phyloP scores from a whole-genome alignment of 169 alveolate species.

The Gregarina niphandrodes region DNA sequence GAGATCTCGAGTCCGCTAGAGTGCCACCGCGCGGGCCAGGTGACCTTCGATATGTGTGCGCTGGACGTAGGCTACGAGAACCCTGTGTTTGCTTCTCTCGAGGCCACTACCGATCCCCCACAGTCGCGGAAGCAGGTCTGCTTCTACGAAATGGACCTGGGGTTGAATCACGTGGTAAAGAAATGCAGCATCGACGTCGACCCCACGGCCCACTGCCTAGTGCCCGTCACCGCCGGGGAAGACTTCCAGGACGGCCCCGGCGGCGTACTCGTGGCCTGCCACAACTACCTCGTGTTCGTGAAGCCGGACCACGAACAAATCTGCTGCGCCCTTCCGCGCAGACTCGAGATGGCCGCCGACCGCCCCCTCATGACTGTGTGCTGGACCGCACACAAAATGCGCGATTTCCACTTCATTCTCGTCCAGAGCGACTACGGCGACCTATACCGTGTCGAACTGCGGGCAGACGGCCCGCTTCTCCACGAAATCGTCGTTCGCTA shows the following conservation, averaged over 20 bases:
- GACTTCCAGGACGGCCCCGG: constrained; percentile 76
- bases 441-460: constrained; percentile 41
- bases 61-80: constrained; percentile 60
- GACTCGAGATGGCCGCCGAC: constrained; percentile 61
- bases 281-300: constrained; percentile 66
- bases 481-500: constrained; percentile 56
- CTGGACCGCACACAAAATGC: constrained; percentile 64
- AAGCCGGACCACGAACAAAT: constrained; percentile 68
- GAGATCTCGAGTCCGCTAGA: constrained; percentile 51
- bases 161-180: constrained; percentile 87
- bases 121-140: constrained; percentile 55
- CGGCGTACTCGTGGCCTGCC: constrained; percentile 86
- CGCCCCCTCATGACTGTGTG: constrained; percentile 45
- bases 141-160: constrained; percentile 94
- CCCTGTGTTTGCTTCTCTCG: constrained; percentile 89
- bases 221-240: constrained; percentile 1
- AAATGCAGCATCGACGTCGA: constrained; percentile 31
- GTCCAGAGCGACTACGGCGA: constrained; percentile 85
- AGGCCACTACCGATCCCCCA: constrained; percentile 47
- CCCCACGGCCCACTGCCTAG: constrained; percentile 8
- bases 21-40: constrained; percentile 30
- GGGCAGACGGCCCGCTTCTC: constrained; percentile 20
- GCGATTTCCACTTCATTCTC: constrained; percentile 68
- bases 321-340: constrained; percentile 68
- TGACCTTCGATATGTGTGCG: constrained; percentile 30